Evolutionary conservation across 495 filamentous ascomycete species (phyloP).

Genomic region (Tuber calosporum): DNA sequence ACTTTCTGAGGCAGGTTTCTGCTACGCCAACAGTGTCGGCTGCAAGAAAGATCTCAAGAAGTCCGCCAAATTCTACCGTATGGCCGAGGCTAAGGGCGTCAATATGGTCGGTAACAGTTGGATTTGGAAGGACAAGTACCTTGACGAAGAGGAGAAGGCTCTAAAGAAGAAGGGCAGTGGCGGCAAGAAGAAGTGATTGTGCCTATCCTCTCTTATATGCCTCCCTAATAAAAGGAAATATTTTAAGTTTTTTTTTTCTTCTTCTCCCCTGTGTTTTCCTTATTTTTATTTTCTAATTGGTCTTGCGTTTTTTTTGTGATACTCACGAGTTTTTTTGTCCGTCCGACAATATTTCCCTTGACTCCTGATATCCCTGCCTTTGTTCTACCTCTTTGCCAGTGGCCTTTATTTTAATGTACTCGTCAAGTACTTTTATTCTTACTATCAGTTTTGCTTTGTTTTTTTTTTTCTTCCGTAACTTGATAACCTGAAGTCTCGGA

Average conservation of each 20-base stretch:
- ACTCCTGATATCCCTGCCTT: constrained; percentile 38
- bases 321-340: constrained; percentile 43
- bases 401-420: constrained; percentile 5
- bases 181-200: constrained; percentile 9
- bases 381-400: constrained; percentile 22
- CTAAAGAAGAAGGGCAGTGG: constrained; percentile 31
- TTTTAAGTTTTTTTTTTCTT: neutral
- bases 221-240: constrained; percentile 16
- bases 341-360: constrained; percentile 30
- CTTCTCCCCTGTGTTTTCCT: neutral
- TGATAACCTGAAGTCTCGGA: constrained; percentile 2
- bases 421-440: constrained; percentile 9
- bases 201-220: neutral
- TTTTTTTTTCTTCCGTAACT: neutral
- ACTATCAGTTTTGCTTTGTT: neutral
- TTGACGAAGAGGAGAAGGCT: constrained; percentile 39
- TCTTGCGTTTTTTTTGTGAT: constrained; percentile 43
- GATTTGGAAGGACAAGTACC: constrained; percentile 46
- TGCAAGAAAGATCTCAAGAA: constrained; percentile 96
- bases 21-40: constrained; percentile 74
- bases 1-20: constrained; percentile 78
- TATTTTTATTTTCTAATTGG: constrained; percentile 10
- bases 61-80: constrained; percentile 80
- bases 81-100: constrained; percentile 86
- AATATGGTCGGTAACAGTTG: constrained; percentile 97